Conservation (phyloP, 495 filamentous ascomycete genomes). For the Cercophora scortea region DNA sequence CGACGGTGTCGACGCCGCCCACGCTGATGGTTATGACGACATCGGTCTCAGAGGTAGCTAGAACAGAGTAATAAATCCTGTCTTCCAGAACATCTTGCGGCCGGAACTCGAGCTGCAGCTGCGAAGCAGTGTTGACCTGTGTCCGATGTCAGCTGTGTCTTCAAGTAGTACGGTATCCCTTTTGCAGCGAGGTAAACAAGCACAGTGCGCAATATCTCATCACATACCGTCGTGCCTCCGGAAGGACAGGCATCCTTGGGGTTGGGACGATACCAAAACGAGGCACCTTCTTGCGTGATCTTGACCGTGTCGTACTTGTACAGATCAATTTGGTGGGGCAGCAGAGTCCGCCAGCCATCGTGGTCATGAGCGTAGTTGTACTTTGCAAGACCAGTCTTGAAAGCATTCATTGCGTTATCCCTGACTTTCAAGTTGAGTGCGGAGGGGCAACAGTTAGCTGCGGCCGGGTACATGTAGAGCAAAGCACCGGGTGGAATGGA, state of each 20-base stretch:
- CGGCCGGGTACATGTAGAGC: too few relatives aligned
- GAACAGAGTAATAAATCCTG: conserved; percentile 30
- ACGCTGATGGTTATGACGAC: conserved; percentile 39
- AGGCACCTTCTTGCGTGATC: conserved; percentile 29
- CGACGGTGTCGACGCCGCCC: conserved; percentile 27
- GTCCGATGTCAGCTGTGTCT: too few relatives aligned
- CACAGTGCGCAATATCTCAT: too few relatives aligned
- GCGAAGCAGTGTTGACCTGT: conserved; percentile 10
- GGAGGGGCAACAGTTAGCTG: too few relatives aligned
- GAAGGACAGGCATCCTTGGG: conserved; percentile 14
- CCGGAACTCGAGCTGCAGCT: conserved; percentile 1
- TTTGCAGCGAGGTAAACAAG: too few relatives aligned
- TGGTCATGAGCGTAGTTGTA: conserved; percentile 24
- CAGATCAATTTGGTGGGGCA: conserved; percentile 52
- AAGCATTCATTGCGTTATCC: conserved; percentile 26
- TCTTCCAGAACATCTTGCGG: conserved; percentile 18
- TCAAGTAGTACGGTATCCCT: too few relatives aligned
- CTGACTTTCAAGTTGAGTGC: conserved; percentile 35
- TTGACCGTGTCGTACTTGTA: conserved; percentile 37
- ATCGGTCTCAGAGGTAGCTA: conserved; percentile 27
- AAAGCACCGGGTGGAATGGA: too few relatives aligned
- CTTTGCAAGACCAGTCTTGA: conserved; percentile 14
- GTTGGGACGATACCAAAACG: conserved; percentile 52
- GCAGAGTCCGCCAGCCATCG: conserved; percentile 29
- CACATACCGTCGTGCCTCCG: conserved; percentile 21